A percentile compares a stretch with the other conserved stretches of the same genome.
Conservation (phyloP, 2,329 filamentous ascomycete genomes). For the Aspergillus flavus region DNA sequence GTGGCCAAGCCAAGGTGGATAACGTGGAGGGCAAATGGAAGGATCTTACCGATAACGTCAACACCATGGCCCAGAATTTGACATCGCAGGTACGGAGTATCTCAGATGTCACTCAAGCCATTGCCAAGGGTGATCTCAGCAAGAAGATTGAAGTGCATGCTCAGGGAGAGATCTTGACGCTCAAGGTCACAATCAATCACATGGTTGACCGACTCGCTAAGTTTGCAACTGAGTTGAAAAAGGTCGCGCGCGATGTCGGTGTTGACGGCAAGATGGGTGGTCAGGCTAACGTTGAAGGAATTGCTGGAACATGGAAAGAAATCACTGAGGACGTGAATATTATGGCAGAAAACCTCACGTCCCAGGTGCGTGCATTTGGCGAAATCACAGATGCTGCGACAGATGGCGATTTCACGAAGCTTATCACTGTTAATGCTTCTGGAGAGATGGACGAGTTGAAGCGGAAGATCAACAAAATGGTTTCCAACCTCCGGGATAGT, state of each 20-base stretch:
- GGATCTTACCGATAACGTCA: conserved; percentile 68
- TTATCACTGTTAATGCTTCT: conserved; percentile 94
- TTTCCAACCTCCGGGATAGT: conserved; percentile 90
- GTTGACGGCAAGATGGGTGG: conserved; percentile 99
- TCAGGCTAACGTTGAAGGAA: conserved; percentile 89
- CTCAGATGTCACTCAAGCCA: conserved; percentile 90
- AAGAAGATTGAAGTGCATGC: conserved; percentile 95
- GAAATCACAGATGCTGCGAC: conserved; percentile 98
- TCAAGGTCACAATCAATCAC: conserved; percentile 98
- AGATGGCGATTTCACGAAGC: conserved; percentile 94
- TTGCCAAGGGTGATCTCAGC: conserved; percentile 93
- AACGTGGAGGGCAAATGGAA: conserved; percentile 70
- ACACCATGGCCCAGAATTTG: conserved; percentile 67
- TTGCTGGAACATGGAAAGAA: conserved; percentile 95
- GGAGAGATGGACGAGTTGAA: conserved; percentile 99
- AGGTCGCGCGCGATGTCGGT: conserved; percentile 93
- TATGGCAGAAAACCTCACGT: conserved; percentile 84
- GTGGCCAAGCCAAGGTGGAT: conserved; percentile 65
- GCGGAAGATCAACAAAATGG: conserved; percentile 99
- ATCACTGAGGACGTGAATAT: conserved; percentile 97
- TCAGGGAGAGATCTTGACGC: conserved; percentile 87
- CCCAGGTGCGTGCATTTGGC: conserved; percentile 95
- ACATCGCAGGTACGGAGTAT: conserved; percentile 79
- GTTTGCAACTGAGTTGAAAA: conserved; percentile 94
- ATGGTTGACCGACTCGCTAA: conserved; percentile 95